These are phyloP conservation scores for Saccharomyces mikatae DNA, from an alignment of 805 yeast species.

Conservation along the genomic window DNA sequence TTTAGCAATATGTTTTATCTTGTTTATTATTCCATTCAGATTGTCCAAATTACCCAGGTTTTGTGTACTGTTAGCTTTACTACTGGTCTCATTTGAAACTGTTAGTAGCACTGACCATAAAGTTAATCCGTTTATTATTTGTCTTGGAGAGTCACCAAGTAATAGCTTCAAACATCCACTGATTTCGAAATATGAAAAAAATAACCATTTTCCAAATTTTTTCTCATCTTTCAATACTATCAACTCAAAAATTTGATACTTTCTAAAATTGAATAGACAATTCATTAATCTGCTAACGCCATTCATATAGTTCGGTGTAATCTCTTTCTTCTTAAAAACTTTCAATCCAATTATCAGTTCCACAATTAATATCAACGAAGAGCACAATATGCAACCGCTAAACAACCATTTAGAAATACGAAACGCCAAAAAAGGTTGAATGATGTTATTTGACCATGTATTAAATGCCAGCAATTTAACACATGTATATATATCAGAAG, in stretches of 20 bases:
- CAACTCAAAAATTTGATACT: constrained; percentile 63
- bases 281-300: constrained; percentile 50
- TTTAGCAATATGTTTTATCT: constrained; percentile 49
- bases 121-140: constrained; percentile 71
- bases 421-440: constrained; percentile 40
- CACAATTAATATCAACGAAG: constrained; percentile 48
- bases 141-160: constrained; percentile 79
- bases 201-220: constrained; percentile 58
- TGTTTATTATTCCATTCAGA: constrained; percentile 30
- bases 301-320: constrained; percentile 64
- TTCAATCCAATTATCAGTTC: constrained; percentile 51
- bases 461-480: constrained; percentile 62
- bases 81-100: constrained; percentile 13
- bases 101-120: constrained; percentile 41
- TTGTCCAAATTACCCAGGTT: constrained; percentile 24
- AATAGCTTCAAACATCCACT: constrained; percentile 55
- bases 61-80: constrained; percentile 14
- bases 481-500: constrained; percentile 71
- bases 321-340: constrained; percentile 51
- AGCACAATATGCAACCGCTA: constrained; percentile 69
- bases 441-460: constrained; percentile 50
- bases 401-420: constrained; percentile 58
- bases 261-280: constrained; percentile 49
- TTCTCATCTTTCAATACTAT: constrained; percentile 49
- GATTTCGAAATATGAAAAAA: constrained; percentile 55